These are phyloP conservation scores for Quercus bicolor DNA, from an alignment of 306 rosid genomes.

Conservation along the genomic window DNA sequence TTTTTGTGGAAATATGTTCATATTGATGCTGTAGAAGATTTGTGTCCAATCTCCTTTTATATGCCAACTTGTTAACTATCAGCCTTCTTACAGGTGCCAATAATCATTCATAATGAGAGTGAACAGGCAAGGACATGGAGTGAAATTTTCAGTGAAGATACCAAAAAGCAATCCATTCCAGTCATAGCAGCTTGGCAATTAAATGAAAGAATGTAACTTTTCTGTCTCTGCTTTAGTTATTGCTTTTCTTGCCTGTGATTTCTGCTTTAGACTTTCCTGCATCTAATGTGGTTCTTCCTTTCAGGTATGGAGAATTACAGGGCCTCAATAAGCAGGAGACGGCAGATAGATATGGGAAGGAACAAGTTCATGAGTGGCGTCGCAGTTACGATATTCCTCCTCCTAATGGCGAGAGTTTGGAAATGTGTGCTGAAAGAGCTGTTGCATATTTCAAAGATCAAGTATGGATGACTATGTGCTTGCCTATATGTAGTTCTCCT, in stretches of 20 bases:
- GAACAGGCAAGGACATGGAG: slow-evolving; percentile 88
- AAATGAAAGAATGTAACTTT: slow-evolving; percentile 91
- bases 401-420: slow-evolving; percentile 98
- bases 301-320: slow-evolving; percentile 96
- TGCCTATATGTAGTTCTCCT: background rate
- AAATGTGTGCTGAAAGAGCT: slow-evolving; percentile 98
- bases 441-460: slow-evolving; percentile 93
- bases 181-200: slow-evolving; percentile 85
- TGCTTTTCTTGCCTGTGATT: slow-evolving; percentile 9
- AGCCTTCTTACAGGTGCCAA: slow-evolving; percentile 63
- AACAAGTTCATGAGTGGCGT: slow-evolving; percentile 98
- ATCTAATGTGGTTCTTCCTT: slow-evolving; percentile 18
- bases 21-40: background rate
- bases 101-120: slow-evolving; percentile 76
- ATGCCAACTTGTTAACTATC: slow-evolving; percentile 20
- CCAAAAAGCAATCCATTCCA: slow-evolving; percentile 89
- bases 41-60: slow-evolving; percentile 7
- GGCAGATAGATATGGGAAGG: slow-evolving; percentile 92
- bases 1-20: slow-evolving; percentile 8
- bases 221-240: slow-evolving; percentile 19
- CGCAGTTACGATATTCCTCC: slow-evolving; percentile 94
- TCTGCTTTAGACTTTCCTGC: background rate
- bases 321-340: slow-evolving; percentile 99
- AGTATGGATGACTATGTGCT: slow-evolving; percentile 39
- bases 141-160: slow-evolving; percentile 85